Base-by-base conservation (phyloP, 331 rosid species). In the Telfairia occidentalis region DNA sequence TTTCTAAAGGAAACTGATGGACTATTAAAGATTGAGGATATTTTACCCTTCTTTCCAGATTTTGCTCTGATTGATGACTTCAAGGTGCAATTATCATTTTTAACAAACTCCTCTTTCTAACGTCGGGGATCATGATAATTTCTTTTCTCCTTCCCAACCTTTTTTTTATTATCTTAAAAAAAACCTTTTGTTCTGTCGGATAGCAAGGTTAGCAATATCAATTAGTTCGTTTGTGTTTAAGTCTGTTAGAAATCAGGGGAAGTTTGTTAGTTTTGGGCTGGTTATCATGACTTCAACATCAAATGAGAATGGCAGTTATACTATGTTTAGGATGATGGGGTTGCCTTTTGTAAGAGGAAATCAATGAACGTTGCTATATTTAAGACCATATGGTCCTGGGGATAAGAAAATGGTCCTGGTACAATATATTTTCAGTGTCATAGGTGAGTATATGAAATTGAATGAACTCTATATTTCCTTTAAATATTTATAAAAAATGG, bases 1-100 rank as follows among this genome's bases (percentile, higher is more conserved):
- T 95, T 95, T 89, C 98, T 95, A 66, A 95, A 88, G 83, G 98
- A 95, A 91, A 91, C 98, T 59, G 98, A 91, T 73, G 97, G 98
- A 69, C 87, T 91, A 81, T 83, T 95, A 76, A 95, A 95, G 89
- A 95, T 91, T 71, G 98, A 95, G 84, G 98, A 95, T 78, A 91
- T 95, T 77, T 77, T 91, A 77, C 98, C 97, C 9, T 95, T 95
- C 89, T 95, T 95, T 80, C 98, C 97, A 6, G 98, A 95, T 88
- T 91, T 95, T 77, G 96, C 96, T 78, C 84, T 91, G 76, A 95
- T 95, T 72, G 98, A 95, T 80, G 97, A 95, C 90, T 95, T 95
- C 85, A 95, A 91, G 90, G 98, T 91, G 75, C 71, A 43, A 32
- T 65, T 78, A 2, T 70, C 19, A 28, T 70, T 67, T 37, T 1